Evolutionary conservation across 371 early-diverging fungal species (phyloP).

Genomic region (Saksenaea vasiformis): DNA sequence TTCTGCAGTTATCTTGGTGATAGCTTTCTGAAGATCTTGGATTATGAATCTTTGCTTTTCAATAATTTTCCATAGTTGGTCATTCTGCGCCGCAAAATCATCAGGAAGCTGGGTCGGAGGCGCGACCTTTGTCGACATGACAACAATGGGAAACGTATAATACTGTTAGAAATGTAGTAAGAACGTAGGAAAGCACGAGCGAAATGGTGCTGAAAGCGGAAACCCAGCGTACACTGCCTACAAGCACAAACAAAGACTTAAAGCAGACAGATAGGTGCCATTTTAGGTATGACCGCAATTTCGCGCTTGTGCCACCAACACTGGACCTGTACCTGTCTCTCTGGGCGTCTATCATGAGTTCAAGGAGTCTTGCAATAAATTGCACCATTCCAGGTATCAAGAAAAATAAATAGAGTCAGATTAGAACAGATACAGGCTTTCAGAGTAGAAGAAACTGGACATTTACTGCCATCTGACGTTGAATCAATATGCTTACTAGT

Average conservation of each 20-base stretch:
- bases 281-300: not conserved
- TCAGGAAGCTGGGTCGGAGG: constrained; percentile 1
- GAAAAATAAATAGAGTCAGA: no score
- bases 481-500: no score
- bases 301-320: not conserved
- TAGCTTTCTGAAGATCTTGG: constrained; percentile 57
- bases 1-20: constrained; percentile 40
- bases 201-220: not conserved
- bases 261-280: not conserved
- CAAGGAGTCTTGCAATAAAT: not conserved
- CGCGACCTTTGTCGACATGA: constrained; percentile 4
- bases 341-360: not conserved
- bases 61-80: constrained; percentile 83
- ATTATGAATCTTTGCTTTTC: constrained; percentile 81
- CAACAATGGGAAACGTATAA: not conserved
- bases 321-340: not conserved
- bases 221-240: not conserved
- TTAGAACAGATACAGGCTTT: no score
- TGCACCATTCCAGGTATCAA: no score
- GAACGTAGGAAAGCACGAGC: not conserved
- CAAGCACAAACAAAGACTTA: not conserved
- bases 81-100: constrained; percentile 57
- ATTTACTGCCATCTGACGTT: no score
- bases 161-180: not conserved
- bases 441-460: no score